Conservation (phyloP, 2,329 filamentous ascomycete species). For the Pseudocercospora macadamiae region DNA sequence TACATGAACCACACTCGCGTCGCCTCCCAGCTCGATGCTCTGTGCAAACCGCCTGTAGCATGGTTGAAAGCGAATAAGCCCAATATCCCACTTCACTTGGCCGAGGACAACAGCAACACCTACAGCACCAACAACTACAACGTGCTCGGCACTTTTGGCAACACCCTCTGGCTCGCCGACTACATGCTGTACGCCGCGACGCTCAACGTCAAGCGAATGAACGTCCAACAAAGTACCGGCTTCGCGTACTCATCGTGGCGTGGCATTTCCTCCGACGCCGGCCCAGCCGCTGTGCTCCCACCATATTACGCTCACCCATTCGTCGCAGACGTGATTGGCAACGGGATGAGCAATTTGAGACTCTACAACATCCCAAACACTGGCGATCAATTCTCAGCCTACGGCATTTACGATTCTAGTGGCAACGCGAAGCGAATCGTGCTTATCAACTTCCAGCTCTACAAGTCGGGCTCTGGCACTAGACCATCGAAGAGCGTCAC, state of each 20-base stretch:
- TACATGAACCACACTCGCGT: constrained; percentile 25
- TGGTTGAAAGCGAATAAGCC: constrained; percentile 16
- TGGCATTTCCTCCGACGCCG: constrained; percentile 9
- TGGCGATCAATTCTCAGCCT: constrained; percentile 17
- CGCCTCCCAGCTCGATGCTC: constrained; percentile 9
- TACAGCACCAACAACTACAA: constrained; percentile 17
- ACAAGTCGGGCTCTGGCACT: constrained; percentile 1
- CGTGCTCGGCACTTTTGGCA: constrained; percentile 17
- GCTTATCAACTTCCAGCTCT: constrained; percentile 20
- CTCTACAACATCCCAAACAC: constrained; percentile 15
- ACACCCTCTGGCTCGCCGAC: constrained; percentile 20
- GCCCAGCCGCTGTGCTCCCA: constrained; percentile 18
- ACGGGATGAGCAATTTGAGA: constrained; percentile 6
- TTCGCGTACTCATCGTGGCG: constrained; percentile 21
- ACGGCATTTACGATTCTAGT: constrained; percentile 18
- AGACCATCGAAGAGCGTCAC: constrained; percentile 16
- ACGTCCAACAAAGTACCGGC: constrained; percentile 23
- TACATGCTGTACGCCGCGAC: constrained; percentile 21
- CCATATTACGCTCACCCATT: constrained; percentile 26
- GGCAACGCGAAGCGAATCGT: constrained; percentile 16
- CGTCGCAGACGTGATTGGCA: constrained; percentile 23
- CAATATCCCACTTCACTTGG: constrained; percentile 13
- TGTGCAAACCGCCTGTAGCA: constrained; percentile 12
- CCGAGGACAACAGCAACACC: constrained; percentile 23
- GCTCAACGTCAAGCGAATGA: constrained; percentile 18